Base-by-base conservation (phyloP, 2,329 filamentous ascomycete genomes). In the Cucurbitaria berberidis region DNA sequence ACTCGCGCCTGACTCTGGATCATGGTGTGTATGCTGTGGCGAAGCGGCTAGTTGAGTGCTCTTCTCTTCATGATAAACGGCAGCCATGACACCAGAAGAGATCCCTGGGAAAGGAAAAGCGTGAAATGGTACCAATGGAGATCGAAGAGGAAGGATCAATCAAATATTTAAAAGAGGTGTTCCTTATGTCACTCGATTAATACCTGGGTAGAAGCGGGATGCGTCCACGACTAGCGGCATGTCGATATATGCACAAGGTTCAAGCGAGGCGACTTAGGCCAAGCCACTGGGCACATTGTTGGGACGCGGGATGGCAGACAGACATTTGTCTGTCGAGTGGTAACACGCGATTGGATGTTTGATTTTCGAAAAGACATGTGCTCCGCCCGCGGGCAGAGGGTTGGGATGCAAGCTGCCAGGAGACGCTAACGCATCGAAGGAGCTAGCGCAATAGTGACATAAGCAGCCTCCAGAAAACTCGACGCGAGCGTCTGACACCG, bases 21-120 rank as follows among this genome's bases (percentile, higher is more conserved):
- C 57, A 16, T 54, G 43, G 19, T 29, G n/a, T 38, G 26, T 47
- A 42, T 30, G 21, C 5, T 48, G 56, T 53, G 56, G 57, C 51
- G 55, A 59, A 22, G 47, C 41, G 19, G 45, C 38, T 26, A 36
- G 36, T 36, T 53, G 24, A 4, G 34, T 41, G 39, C 42, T 48
- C 36, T 66, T 69, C 52, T 68, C 59, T 11, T 57, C 29, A 13
- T 40, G 59, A 15, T 57, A n/a, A n/a, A n/a, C n/a, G n/a, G n/a
- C n/a, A n/a, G n/a, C 46, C 58, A 49, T 51, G 22, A 29, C 44
- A n/a, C n/a, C n/a, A n/a, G n/a, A n/a, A n/a, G n/a, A n/a, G n/a
- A n/a, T n/a, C n/a, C n/a, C n/a, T n/a, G n/a, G n/a, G n/a, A n/a
- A n/a, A n/a, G n/a, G n/a, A n/a, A n/a, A n/a, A n/a, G n/a, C n/a